Evolutionary conservation across 371 early-diverging fungal genomes (phyloP).

Genomic region (Globomyces sp.): DNA sequence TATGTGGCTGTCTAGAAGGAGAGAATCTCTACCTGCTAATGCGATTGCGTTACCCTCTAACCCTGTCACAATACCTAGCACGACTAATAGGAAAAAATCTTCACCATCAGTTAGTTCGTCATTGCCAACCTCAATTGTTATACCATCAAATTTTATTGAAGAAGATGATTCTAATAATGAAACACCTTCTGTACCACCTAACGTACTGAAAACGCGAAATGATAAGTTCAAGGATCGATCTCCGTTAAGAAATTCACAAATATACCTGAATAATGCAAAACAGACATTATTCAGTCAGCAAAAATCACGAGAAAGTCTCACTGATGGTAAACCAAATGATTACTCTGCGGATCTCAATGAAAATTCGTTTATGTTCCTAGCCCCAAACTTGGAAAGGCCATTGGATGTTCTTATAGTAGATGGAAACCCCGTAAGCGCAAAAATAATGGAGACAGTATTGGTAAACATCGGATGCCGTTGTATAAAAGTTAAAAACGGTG

Average conservation of each 20-base stretch:
- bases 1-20: background rate
- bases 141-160: background rate
- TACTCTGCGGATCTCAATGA: too few species aligned
- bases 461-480: constrained; percentile 70
- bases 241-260: background rate
- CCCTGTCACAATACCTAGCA: too few species aligned
- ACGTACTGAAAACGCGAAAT: background rate
- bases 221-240: background rate
- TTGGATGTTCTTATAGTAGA: constrained; percentile 74
- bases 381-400: background rate
- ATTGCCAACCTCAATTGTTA: background rate
- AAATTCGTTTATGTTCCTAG: too few species aligned
- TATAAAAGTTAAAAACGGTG: constrained; percentile 82
- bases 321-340: too few species aligned
- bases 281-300: constrained; percentile 15
- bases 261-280: constrained; percentile 35
- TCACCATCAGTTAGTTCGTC: background rate
- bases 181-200: background rate
- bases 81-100: too few species aligned
- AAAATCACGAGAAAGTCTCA: too few species aligned
- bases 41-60: background rate
- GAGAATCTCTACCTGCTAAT: constrained; percentile 10
- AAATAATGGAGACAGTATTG: constrained; percentile 83
- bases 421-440: constrained; percentile 85
- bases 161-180: background rate